Evolutionary conservation across 164 flowering plant species (phyloP).

Genomic region (Macadamia tetraphylla): DNA sequence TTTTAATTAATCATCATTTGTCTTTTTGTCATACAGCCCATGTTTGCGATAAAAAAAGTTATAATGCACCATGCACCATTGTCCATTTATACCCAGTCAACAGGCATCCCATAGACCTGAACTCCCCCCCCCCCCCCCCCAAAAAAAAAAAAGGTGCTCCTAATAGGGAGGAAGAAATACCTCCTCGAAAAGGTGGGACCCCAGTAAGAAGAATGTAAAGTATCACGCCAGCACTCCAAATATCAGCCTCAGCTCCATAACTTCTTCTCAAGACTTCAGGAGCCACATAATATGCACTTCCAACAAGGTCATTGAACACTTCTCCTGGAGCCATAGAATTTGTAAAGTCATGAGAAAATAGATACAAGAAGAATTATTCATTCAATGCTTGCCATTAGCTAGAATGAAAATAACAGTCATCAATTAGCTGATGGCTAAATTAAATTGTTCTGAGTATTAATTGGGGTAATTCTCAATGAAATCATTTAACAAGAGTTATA

Average conservation of each 20-base stretch:
- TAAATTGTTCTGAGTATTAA: not conserved
- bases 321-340: constrained; percentile 52
- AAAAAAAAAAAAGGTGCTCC: no score
- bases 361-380: not conserved
- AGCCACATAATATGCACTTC: constrained; percentile 97
- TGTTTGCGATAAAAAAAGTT: not conserved
- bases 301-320: constrained; percentile 82
- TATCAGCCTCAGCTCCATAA: constrained; percentile 89
- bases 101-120: not conserved
- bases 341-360: not conserved
- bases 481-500: no score
- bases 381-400: not conserved
- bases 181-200: constrained; percentile 96
- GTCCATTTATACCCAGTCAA: not conserved
- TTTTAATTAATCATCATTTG: no score
- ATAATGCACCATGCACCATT: not conserved
- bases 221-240: constrained; percentile 97
- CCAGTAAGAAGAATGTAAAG: constrained; percentile 91
- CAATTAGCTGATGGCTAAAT: not conserved
- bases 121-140: no score
- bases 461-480: no score
- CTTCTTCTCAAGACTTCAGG: constrained; percentile 79
- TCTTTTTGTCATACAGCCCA: not conserved
- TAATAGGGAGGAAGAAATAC: constrained; percentile 24
- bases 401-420: not conserved